Percentiles rank a stretch among this genome's conserved stretches.
Conservation (phyloP, 768 basidiomycete genomes). For the Austroboletus eburneus region DNA sequence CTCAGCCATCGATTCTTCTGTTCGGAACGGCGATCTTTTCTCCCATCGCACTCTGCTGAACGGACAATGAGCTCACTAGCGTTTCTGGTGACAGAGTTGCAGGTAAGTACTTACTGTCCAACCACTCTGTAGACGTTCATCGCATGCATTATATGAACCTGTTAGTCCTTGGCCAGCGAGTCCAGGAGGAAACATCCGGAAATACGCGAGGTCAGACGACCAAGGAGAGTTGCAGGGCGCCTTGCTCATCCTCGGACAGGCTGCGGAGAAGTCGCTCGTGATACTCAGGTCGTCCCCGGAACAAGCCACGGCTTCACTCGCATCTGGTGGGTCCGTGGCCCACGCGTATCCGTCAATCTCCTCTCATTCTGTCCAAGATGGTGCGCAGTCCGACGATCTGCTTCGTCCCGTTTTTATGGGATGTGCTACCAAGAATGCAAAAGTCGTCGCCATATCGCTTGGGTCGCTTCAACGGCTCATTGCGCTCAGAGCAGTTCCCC, state of each 20-base stretch:
- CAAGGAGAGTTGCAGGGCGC: too few relatives aligned
- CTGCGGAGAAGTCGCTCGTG: constrained; percentile 82
- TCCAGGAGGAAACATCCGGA: constrained; percentile 87
- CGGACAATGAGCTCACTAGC: constrained; percentile 59
- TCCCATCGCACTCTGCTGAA: neutral
- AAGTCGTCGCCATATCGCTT: constrained; percentile 89
- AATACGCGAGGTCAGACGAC: constrained; percentile 77
- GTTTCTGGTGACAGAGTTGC: constrained; percentile 70
- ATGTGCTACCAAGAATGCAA: constrained; percentile 87
- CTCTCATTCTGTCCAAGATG: constrained; percentile 45
- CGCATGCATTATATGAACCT: neutral
- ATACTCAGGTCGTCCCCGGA: constrained; percentile 81
- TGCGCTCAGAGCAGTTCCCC: constrained; percentile 77
- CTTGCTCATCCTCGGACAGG: constrained; percentile 39
- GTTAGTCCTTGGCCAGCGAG: constrained; percentile 81
- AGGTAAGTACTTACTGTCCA: constrained; percentile 44
- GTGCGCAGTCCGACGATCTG: constrained; percentile 75
- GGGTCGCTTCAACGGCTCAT: constrained; percentile 91
- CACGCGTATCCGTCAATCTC: neutral
- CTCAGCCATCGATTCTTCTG: too few relatives aligned
- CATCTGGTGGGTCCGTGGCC: constrained; percentile 56
- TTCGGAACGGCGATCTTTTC: neutral
- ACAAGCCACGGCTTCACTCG: constrained; percentile 64
- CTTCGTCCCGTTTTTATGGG: constrained; percentile 91
- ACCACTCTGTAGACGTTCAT: constrained; percentile 2